phyloP scores from a whole-genome alignment of 768 basidiomycete genomes.

The Mycena rosella region DNA sequence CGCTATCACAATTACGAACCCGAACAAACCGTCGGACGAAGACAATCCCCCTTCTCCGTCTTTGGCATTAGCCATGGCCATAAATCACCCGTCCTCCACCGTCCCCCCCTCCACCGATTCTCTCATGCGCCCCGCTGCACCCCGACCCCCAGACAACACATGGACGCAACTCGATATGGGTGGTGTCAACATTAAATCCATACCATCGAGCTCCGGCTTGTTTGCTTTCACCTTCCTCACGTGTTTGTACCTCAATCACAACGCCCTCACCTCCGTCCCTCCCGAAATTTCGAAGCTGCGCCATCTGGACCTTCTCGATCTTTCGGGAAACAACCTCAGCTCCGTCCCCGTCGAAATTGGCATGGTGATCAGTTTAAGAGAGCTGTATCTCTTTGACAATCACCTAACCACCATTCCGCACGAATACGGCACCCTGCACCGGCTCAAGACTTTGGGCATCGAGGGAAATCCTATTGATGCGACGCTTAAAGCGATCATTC shows the following conservation, averaged over 20 bases:
- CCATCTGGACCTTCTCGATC: slow-evolving; percentile 90
- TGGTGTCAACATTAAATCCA: slow-evolving; percentile 91
- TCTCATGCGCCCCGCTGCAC: slow-evolving; percentile 69
- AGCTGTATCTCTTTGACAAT: slow-evolving; percentile 97
- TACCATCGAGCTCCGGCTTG: slow-evolving; percentile 81
- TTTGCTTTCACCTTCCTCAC: slow-evolving; percentile 94
- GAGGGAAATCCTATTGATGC: slow-evolving; percentile 97
- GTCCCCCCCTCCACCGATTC: slow-evolving; percentile 79
- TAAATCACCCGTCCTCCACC: slow-evolving; percentile 81
- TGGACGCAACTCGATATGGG: slow-evolving; percentile 98
- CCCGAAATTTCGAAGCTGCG: slow-evolving; percentile 86
- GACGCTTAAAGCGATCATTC: slow-evolving; percentile 80
- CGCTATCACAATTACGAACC: slow-evolving; percentile 93
- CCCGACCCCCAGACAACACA: slow-evolving; percentile 76
- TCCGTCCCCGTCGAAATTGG: slow-evolving; percentile 90
- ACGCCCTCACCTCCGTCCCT: slow-evolving; percentile 82
- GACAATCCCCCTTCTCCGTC: slow-evolving; percentile 47
- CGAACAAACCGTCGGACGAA: slow-evolving; percentile 72
- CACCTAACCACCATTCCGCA: slow-evolving; percentile 85
- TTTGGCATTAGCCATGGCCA: slow-evolving; percentile 48
- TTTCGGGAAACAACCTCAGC: slow-evolving; percentile 88
- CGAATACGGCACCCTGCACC: slow-evolving; percentile 91
- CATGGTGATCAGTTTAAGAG: slow-evolving; percentile 89
- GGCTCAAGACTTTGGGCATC: slow-evolving; percentile 92
- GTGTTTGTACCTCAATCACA: slow-evolving; percentile 97